phyloP scores from a whole-genome alignment of 2,329 filamentous ascomycete genomes.

The Ceratocystis lukuohia region DNA sequence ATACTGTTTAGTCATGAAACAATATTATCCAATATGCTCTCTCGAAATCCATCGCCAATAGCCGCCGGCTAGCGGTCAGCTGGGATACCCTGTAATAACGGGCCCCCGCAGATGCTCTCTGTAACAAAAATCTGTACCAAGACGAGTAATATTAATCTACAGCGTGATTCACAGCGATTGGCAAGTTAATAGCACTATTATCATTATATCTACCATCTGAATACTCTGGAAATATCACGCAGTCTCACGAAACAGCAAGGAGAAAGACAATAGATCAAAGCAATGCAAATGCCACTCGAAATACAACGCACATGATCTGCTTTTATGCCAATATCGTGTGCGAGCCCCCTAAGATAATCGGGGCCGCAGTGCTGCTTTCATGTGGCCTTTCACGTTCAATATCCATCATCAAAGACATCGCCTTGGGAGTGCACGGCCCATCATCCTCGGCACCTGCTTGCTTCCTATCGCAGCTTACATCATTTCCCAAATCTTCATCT shows the following conservation, averaged over 20 bases:
- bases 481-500: not conserved
- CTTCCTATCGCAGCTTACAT: not conserved
- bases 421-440: constrained; percentile 25
- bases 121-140: not conserved
- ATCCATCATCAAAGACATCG: constrained; percentile 22
- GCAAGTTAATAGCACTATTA: not conserved
- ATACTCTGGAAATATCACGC: not conserved
- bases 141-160: no score
- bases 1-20: no score
- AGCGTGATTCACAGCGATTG: no score
- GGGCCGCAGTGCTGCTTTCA: not conserved
- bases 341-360: constrained; percentile 14
- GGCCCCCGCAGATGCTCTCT: not conserved
- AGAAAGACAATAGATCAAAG: not conserved
- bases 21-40: no score
- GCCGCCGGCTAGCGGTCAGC: no score
- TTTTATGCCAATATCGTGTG: constrained; percentile 12
- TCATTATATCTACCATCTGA: not conserved
- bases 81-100: not conserved
- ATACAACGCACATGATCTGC: not conserved
- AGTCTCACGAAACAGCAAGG: not conserved
- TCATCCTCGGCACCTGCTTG: not conserved
- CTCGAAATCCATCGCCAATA: no score
- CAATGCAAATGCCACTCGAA: not conserved
- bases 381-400: constrained; percentile 5